phyloP scores from a whole-genome alignment of 495 filamentous ascomycete genomes.

The Evernia prunastri region DNA sequence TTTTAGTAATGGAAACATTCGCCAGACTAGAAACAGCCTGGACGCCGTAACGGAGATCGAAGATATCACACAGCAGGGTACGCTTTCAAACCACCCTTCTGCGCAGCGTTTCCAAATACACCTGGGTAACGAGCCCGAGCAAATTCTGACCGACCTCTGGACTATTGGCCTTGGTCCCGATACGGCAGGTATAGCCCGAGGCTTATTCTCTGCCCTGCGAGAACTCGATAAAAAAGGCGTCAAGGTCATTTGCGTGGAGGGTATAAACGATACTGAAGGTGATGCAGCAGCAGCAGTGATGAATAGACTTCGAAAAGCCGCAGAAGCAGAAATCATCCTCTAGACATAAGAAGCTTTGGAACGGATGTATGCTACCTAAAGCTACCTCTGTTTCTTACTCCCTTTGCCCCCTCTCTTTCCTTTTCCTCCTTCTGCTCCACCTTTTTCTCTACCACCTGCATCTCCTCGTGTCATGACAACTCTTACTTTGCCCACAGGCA shows the following conservation, averaged over 20 bases:
- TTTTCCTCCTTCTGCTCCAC: conserved; percentile 37
- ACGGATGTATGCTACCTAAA: not conserved
- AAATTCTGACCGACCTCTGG: conserved; percentile 14
- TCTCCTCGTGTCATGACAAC: conserved; percentile 60
- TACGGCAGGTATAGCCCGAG: conserved; percentile 68
- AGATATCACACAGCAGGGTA: not conserved
- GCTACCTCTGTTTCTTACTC: conserved; percentile 35
- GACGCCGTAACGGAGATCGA: not conserved
- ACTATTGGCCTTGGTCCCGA: conserved; percentile 57
- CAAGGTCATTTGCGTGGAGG: conserved; percentile 87
- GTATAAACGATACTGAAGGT: conserved; percentile 65
- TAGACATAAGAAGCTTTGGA: conserved; percentile 14
- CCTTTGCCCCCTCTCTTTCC: conserved; percentile 44
- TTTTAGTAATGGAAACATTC: not conserved
- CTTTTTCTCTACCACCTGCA: conserved; percentile 44
- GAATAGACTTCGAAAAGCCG: conserved; percentile 90
- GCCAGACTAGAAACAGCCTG: not conserved
- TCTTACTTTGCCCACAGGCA: conserved; percentile 81
- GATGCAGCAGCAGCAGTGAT: conserved; percentile 90
- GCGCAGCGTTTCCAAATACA: not conserved
- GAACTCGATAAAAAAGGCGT: conserved; percentile 74
- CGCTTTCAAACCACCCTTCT: not conserved
- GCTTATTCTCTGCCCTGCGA: conserved; percentile 78
- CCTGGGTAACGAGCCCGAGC: not conserved
- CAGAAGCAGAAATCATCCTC: conserved; percentile 43